Percentiles rank a stretch among this genome's conserved stretches.
phyloP scores from a whole-genome alignment of 1,139 yeast genomes.

The Blastobotrys petasosporus region DNA sequence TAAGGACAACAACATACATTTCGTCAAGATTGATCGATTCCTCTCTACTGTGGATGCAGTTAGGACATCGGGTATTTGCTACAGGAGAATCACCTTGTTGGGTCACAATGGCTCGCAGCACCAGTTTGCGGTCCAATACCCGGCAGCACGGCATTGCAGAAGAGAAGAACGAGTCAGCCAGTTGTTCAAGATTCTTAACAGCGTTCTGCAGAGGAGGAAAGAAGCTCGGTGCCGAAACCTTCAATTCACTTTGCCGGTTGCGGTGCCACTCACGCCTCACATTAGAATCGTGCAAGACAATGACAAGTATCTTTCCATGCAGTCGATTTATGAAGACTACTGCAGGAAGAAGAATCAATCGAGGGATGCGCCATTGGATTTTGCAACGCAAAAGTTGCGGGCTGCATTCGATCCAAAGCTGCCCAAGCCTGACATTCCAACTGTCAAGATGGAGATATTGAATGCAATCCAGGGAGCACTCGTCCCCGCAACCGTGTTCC shows the following conservation, averaged over 20 bases:
- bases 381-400: conserved; percentile 76
- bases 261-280: conserved; percentile 92
- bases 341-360: conserved; percentile 70
- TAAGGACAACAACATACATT: conserved; percentile 79
- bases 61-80: conserved; percentile 89
- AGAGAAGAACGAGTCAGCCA: conserved; percentile 94
- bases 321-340: conserved; percentile 80
- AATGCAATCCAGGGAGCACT: conserved; percentile 81
- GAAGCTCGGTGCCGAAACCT: conserved; percentile 84
- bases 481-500: conserved; percentile 81
- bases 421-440: conserved; percentile 87
- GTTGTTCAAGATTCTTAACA: conserved; percentile 80
- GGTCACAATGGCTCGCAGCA: conserved; percentile 93
- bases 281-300: conserved; percentile 88
- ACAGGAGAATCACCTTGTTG: conserved; percentile 79
- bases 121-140: conserved; percentile 93
- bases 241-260: conserved; percentile 81
- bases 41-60: conserved; percentile 83
- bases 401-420: conserved; percentile 90
- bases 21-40: conserved; percentile 88
- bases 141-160: conserved; percentile 96
- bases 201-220: conserved; percentile 70
- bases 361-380: conserved; percentile 86
- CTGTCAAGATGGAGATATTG: conserved; percentile 84
- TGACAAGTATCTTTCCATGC: conserved; percentile 69